These are phyloP conservation scores for Aspergillus bertholletiae DNA, from an alignment of 495 filamentous ascomycete species.

Conservation along the genomic window DNA sequence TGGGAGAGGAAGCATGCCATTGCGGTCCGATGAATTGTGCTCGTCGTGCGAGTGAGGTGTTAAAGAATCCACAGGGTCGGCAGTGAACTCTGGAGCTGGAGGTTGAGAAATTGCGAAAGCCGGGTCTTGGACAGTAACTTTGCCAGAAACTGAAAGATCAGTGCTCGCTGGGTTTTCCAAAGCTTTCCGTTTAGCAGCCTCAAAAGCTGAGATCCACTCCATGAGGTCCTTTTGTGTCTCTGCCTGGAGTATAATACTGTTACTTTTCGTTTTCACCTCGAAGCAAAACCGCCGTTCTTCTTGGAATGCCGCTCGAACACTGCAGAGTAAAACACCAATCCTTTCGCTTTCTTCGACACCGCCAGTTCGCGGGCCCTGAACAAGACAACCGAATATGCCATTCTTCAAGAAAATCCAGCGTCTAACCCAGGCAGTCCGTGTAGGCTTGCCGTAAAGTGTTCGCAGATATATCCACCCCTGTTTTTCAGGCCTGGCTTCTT, in stretches of 20 bases:
- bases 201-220: slow-evolving; percentile 90
- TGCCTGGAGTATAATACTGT: slow-evolving; percentile 82
- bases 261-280: slow-evolving; percentile 97
- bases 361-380: slow-evolving; percentile 77
- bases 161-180: slow-evolving; percentile 71
- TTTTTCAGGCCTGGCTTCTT: slow-evolving; percentile 60
- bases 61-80: slow-evolving; percentile 66
- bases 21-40: slow-evolving; percentile 50
- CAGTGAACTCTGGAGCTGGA: slow-evolving; percentile 82
- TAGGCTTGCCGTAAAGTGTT: slow-evolving; percentile 81
- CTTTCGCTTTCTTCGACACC: slow-evolving; percentile 94
- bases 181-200: slow-evolving; percentile 87
- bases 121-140: slow-evolving; percentile 59
- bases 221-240: slow-evolving; percentile 87
- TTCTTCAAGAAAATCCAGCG: slow-evolving; percentile 95
- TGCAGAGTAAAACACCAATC: slow-evolving; percentile 92
- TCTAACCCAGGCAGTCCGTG: slow-evolving; percentile 79
- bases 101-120: slow-evolving; percentile 92
- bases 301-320: slow-evolving; percentile 81
- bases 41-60: slow-evolving; percentile 58
- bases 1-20: slow-evolving; percentile 63
- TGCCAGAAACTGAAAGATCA: slow-evolving; percentile 55
- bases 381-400: slow-evolving; percentile 93
- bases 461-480: slow-evolving; percentile 92
- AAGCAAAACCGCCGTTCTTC: slow-evolving; percentile 97